Base-by-base conservation (phyloP, 495 filamentous ascomycete genomes). In the Beverwykella pulmonaria region DNA sequence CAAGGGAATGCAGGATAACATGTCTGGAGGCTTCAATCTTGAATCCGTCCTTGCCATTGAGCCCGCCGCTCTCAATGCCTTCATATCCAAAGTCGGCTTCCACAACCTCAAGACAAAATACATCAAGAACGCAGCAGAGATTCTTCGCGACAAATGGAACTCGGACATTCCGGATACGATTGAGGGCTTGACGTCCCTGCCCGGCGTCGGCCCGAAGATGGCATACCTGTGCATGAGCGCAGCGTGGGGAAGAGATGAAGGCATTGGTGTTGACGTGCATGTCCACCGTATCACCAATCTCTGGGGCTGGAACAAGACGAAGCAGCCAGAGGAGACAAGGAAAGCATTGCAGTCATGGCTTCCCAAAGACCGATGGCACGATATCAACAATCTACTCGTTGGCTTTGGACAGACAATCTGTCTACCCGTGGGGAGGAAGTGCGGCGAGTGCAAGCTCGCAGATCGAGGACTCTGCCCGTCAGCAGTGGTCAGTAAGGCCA, bases 161-260 rank as follows among this genome's bases (percentile, higher is more conserved):
- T 84, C 85, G 30, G 94, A 98, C 75, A 96, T 98, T 65, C 95
- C 94, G 0, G 80, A 87, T 54, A 91, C 92, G 0, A 83, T 93
- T 20, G 86, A 87, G 53, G 92, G 88, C 0, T 81, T 98, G 19
- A 87, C 88, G 73, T 82, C 86, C 7, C 84, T 98, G 0, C 94
- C 94, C 0, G 94, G 94, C 1, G 93, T 98, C 0, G 94, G 94
- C 0, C 94, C 94, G 6, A 98, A 98, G 78, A 98, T 98, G 93
- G 94, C 91, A 20, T 92, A 95, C 73, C 83, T 98, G 3, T 96
- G 92, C 76, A 85, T 98, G 83, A 88, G 79, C 12, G 83, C 86
- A 1, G 86, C 86, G 1, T 88, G 86, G 86, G 84, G 84, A 8
- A 79, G 81, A 30, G 79, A 83, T 50, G 79, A 84, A 53, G 86